These are phyloP conservation scores for Monascus ruber DNA, from an alignment of 2,329 filamentous ascomycete genomes.

Conservation along the genomic window DNA sequence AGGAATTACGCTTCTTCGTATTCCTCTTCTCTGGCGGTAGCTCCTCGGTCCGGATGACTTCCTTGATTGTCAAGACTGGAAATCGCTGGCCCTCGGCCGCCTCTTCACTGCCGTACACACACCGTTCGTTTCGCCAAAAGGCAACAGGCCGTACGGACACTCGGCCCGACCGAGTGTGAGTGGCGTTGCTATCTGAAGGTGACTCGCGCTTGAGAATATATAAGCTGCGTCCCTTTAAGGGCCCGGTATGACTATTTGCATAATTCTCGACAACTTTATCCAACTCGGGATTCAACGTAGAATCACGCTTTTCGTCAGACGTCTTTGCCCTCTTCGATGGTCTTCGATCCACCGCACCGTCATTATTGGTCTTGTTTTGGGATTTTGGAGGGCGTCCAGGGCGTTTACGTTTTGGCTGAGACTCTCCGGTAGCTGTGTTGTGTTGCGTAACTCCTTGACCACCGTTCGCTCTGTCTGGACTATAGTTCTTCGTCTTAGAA, in stretches of 20 bases:
- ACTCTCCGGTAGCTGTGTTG: slow-evolving; percentile 7
- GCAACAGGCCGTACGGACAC: slow-evolving; percentile 67
- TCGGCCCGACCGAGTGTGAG: slow-evolving; percentile 65
- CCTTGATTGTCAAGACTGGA: slow-evolving; percentile 59
- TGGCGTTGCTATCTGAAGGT: slow-evolving; percentile 43
- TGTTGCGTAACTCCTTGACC: slow-evolving; percentile 6
- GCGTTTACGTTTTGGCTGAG: slow-evolving; percentile 16
- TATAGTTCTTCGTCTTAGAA: slow-evolving; percentile 10
- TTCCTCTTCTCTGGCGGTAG: slow-evolving; percentile 34
- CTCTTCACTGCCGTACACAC: slow-evolving; percentile 56
- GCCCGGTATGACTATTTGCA: slow-evolving; percentile 28
- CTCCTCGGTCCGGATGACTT: slow-evolving; percentile 64
- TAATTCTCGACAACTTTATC: slow-evolving; percentile 34
- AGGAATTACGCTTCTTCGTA: slow-evolving; percentile 22
- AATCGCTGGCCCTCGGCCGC: slow-evolving; percentile 46
- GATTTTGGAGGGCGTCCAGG: slow-evolving; percentile 21
- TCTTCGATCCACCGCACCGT: slow-evolving; percentile 11
- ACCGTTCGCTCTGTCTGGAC: slow-evolving; percentile 2
- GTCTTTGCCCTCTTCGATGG: slow-evolving; percentile 23
- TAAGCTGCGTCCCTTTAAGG: slow-evolving; percentile 37
- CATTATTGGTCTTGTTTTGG: slow-evolving; percentile 10
- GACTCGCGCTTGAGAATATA: slow-evolving; percentile 42
- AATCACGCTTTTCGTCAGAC: slow-evolving; percentile 11
- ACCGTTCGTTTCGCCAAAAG: slow-evolving; percentile 76
- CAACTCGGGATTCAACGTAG: slow-evolving; percentile 23